Evolutionary conservation across 1,139 yeast genomes (phyloP), one percentile per base, ranked within the genome.

Genomic region (Sugiyamaella novakii): DNA sequence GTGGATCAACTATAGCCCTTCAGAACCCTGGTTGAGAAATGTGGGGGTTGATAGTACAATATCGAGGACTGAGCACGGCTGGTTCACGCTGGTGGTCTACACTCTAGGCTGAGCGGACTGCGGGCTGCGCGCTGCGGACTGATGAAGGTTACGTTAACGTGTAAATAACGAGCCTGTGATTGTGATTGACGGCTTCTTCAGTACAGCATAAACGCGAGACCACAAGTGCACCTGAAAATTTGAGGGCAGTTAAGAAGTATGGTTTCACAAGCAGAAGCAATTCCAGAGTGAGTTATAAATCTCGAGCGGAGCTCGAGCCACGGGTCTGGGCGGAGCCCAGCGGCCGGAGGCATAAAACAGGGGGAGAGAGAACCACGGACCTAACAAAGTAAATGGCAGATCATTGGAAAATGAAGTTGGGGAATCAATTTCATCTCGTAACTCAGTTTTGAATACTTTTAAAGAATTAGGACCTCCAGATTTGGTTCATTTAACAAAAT

Each of bases 381-480:
- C 43, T 19, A 47, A 49, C 36, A 15, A 27, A 17, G n/a, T 21
- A 38, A 21, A 36, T 38, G 35, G 2, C 33, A 73, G 77, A 59
- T 39, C 57, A 21, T 71, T 73, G 54, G 85, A 81, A 59, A 74
- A 68, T 30, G 72, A 66, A 17, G 67, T 72, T 5, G 81, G 81
- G 1, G 75, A 75, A 49, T 76, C 82, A 28, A 63, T 80, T 48
- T 72, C 69, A 37, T 78, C 78, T 47, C 71, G 85, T 47, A 70
- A 78, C 24, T 61, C 66, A 22, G 68, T 73, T 34, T 64, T 79
- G 40, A 60, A 69, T n/a, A 67, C 75, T 18, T 79, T 78, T 58
- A 74, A 72, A 49, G 79, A 78, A 42, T 64, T 92, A 47, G 98
- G 98, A 0, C 96, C 96, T 0, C 91, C 96, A 5, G 98, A 92